Evolutionary conservation across 169 alveolate genomes (phyloP), one percentile per base, ranked within the genome.

Genomic region (Plasmodium gonderi): DNA sequence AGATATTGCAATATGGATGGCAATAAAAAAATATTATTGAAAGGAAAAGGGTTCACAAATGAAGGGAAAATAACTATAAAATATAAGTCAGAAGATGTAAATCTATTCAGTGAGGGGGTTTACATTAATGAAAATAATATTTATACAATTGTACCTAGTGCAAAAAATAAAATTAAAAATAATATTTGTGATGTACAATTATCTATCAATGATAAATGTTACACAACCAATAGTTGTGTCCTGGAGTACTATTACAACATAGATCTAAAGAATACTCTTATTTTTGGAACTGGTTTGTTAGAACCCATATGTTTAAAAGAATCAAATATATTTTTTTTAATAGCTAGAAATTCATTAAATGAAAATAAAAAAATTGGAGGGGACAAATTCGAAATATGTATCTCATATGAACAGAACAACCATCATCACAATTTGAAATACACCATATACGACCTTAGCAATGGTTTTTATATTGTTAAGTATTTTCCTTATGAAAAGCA

Each of bases 111-210:
- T 47, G 92, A 83, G 38, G 92, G 92, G 4, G 42, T 83, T 40
- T 83, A 83, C 77, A 83, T 83, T 44, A 83, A 83, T 83, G 92
- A 83, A 60, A 83, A 72, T 83, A 33, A 83, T 72, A 83, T 83
- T 31, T 83, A 83, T 64, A 83, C 92, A 29, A 47, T 83, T 45
- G 81, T 36, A 23, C 92, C 92, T 47, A 83, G 64, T 83, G 92
- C 85, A 12, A 69, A 83, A 47, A 64, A 83, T 60, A 83, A 69
- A 49, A 83, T 83, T 31, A 69, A 29, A 20, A 83, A 83, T 54
- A 83, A 83, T 26, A 83, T 83, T n/a, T 83, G 81, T 45, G 45
- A 83, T 40, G 92, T 83, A 0, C 92, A 83, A 74, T 17, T 83
- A 11, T 83, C 92, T 76, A 83, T 83, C 4, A 83, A 83, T 38